Conservation (phyloP, 2,329 filamentous ascomycete species). For the Xylariaceae sp. region DNA sequence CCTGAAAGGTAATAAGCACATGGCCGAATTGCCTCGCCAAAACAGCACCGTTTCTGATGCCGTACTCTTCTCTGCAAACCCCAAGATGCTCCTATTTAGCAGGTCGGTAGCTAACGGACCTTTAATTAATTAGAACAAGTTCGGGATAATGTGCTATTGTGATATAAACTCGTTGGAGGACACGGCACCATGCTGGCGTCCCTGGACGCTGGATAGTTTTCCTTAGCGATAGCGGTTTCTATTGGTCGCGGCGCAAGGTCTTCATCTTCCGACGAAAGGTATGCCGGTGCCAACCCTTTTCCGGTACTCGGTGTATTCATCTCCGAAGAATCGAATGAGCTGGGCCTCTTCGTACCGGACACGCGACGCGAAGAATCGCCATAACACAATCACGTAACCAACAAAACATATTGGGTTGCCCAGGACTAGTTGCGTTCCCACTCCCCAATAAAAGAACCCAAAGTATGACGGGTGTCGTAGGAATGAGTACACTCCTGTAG, state of each 20-base stretch:
- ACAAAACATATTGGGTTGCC: slow-evolving; percentile 78
- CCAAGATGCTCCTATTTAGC: too few species aligned
- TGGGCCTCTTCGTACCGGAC: slow-evolving; percentile 75
- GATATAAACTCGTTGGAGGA: neutral
- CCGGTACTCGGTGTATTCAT: slow-evolving; percentile 73
- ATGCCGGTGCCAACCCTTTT: slow-evolving; percentile 71
- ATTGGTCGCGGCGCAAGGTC: neutral
- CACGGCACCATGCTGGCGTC: neutral
- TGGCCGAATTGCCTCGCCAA: too few species aligned
- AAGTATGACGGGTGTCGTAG: slow-evolving; percentile 91
- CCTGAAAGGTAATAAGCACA: too few species aligned
- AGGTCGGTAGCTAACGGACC: too few species aligned
- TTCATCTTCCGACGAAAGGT: slow-evolving; percentile 58
- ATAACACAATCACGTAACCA: slow-evolving; percentile 71
- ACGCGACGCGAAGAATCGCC: slow-evolving; percentile 75
- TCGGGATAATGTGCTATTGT: neutral
- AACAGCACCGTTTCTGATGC: too few species aligned
- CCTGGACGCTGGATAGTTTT: neutral
- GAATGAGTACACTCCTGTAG: slow-evolving; percentile 68
- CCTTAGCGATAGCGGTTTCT: neutral
- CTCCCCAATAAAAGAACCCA: slow-evolving; percentile 96
- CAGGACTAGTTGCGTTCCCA: slow-evolving; percentile 88
- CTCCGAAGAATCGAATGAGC: slow-evolving; percentile 76
- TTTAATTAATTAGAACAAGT: neutral
- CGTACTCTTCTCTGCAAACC: neutral